Evolutionary conservation across 2,329 filamentous ascomycete genomes (phyloP), one percentile per base, ranked within the genome.

Genomic region (Botrytis paeoniae): DNA sequence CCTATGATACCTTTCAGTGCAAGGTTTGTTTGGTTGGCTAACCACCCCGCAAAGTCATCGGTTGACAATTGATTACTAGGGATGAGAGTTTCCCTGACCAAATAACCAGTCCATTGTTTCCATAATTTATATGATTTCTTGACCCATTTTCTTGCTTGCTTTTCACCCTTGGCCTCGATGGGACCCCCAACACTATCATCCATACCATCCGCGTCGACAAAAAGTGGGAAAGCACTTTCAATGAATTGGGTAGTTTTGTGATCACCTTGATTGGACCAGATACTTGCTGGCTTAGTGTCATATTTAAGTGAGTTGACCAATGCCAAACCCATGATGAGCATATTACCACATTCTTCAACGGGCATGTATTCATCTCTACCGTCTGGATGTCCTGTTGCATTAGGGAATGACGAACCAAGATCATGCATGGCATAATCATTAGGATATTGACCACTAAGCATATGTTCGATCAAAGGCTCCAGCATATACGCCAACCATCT

Each of bases 381-480:
- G 79, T 89, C 88, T 41, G 86, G 82, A 79, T 94, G 92, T 1
- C 92, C 92, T 0, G 91, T 94, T n/a, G 91, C 86, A 77, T 94
- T 94, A 3, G 92, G 92, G 80, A 93, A 94, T 78, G 91, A 89
- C 0, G 87, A 81, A 1, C 92, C 92, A 39, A 94, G 84, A 81
- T 94, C 92, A 79, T 94, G 92, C 89, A 94, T 93, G 75, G 89
- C 91, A 80, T 93, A 93, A 75, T 91, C 86, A 79, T 95, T 95
- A n/a, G 93, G 93, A 80, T 96, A 97, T 80, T 95, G 92, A 1
- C 92, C 92, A 79, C 92, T 94, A 37, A 93, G 83, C 85, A 93
- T 93, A 81, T 96, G 92, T 82, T 96, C 93, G 70, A 96, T 86
- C 37, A 95, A 84, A 9, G 93, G 93, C 80, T 95, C 92, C 7